Evolutionary conservation across 2,329 filamentous ascomycete genomes (phyloP).

Genomic region (Microcyclospora tardicrescens): DNA sequence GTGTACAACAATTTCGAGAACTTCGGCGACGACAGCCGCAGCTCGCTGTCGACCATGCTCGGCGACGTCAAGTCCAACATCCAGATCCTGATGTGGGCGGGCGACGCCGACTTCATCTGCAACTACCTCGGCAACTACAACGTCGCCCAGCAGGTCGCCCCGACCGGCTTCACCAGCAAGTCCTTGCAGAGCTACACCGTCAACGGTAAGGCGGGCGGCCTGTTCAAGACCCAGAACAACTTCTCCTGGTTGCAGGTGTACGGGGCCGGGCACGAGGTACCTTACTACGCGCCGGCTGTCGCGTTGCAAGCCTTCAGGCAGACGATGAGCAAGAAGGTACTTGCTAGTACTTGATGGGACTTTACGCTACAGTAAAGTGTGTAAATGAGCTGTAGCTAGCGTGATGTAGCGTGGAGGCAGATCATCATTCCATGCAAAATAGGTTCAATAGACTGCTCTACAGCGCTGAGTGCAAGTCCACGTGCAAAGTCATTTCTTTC

Average conservation of each 20-base stretch:
- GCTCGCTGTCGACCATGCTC: background rate
- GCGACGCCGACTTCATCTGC: constrained; percentile 46
- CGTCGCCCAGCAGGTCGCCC: background rate
- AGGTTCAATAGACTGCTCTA: too few species aligned
- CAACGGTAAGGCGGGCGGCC: constrained; percentile 34
- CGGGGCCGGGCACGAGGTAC: constrained; percentile 33
- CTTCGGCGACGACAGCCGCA: constrained; percentile 26
- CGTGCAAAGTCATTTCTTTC: too few species aligned
- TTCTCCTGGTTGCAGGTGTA: constrained; percentile 27
- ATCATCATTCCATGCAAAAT: too few species aligned
- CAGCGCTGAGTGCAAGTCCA: too few species aligned
- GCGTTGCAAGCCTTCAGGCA: constrained; percentile 37
- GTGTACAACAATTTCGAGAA: constrained; percentile 26
- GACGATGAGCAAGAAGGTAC: constrained; percentile 24
- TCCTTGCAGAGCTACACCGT: constrained; percentile 32
- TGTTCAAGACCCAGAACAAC: constrained; percentile 39
- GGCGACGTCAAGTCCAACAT: constrained; percentile 27
- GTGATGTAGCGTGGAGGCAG: too few species aligned
- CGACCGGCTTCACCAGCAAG: background rate
- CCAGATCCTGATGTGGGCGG: constrained; percentile 41
- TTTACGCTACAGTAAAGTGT: too few species aligned
- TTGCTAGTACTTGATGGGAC: too few species aligned
- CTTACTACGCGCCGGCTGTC: constrained; percentile 28
- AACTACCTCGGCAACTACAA: constrained; percentile 42
- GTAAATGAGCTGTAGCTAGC: too few species aligned